phyloP scores from a whole-genome alignment of 176 grass and related monocot species.

The Phragmites australis region DNA sequence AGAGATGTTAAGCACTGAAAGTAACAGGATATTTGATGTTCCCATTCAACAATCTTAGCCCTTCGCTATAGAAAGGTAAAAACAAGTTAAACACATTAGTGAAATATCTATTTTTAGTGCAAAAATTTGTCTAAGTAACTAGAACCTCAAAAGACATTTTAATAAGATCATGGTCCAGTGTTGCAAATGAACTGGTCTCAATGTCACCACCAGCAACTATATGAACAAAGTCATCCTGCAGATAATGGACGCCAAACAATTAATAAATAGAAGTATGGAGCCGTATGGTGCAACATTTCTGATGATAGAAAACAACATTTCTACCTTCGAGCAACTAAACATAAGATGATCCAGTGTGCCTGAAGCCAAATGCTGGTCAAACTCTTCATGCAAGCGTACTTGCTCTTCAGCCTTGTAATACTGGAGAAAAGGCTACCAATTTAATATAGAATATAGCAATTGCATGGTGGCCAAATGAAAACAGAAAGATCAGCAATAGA shows the following conservation, averaged over 20 bases:
- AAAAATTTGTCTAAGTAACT: background rate
- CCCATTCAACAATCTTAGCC: conserved; percentile 18
- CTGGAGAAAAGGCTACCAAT: background rate
- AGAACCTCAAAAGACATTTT: conserved; percentile 27
- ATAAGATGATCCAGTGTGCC: background rate
- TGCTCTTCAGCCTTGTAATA: background rate
- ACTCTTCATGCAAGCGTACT: conserved; percentile 3
- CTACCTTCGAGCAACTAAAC: background rate
- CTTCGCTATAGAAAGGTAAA: background rate
- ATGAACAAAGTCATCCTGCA: conserved; percentile 4
- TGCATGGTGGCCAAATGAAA: background rate
- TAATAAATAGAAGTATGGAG: background rate
- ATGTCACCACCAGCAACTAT: background rate
- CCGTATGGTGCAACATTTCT: background rate
- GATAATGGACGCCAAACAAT: background rate
- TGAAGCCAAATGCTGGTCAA: conserved; percentile 21
- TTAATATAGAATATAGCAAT: background rate
- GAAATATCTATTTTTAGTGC: background rate
- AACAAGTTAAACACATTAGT: background rate
- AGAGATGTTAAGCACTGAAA: background rate
- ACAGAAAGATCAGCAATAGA: background rate
- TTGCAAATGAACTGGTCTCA: background rate
- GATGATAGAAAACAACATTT: background rate
- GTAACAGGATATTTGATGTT: background rate
- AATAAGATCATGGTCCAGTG: background rate